phyloP scores from a whole-genome alignment of 495 filamentous ascomycete species.

The Aspergillus panamensis region DNA sequence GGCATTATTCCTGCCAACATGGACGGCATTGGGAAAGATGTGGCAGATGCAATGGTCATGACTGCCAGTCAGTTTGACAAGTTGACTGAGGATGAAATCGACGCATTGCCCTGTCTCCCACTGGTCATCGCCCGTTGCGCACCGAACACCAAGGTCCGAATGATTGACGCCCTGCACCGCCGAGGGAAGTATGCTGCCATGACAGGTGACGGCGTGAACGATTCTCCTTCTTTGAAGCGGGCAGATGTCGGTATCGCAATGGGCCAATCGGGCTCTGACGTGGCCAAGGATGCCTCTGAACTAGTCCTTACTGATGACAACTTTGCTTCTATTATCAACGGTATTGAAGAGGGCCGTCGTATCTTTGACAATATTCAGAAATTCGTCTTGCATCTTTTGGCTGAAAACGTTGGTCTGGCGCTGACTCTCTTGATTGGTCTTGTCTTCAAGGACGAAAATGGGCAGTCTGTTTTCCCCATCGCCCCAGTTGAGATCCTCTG shows the following conservation, averaged over 20 bases:
- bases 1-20: slow-evolving; percentile 61
- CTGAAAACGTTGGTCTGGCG: slow-evolving; percentile 71
- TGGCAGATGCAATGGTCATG: slow-evolving; percentile 65
- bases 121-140: slow-evolving; percentile 69
- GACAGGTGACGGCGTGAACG: slow-evolving; percentile 90
- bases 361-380: slow-evolving; percentile 80
- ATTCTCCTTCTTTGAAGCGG: slow-evolving; percentile 73
- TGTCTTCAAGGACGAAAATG: slow-evolving; percentile 60
- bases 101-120: slow-evolving; percentile 60
- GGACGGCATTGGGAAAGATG: slow-evolving; percentile 47
- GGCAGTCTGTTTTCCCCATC: slow-evolving; percentile 68
- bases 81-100: slow-evolving; percentile 60
- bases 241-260: slow-evolving; percentile 87
- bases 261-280: slow-evolving; percentile 73
- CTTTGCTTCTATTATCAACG: slow-evolving; percentile 76
- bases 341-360: slow-evolving; percentile 66
- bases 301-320: slow-evolving; percentile 81
- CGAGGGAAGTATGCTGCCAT: slow-evolving; percentile 68
- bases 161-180: slow-evolving; percentile 72
- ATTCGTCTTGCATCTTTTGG: slow-evolving; percentile 69
- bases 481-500: slow-evolving; percentile 71
- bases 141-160: slow-evolving; percentile 70
- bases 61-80: slow-evolving; percentile 67
- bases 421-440: slow-evolving; percentile 66
- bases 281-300: slow-evolving; percentile 82